These are phyloP conservation scores for Diospyros kaki DNA, from an alignment of 148 eudicot genomes.

Conservation along the genomic window DNA sequence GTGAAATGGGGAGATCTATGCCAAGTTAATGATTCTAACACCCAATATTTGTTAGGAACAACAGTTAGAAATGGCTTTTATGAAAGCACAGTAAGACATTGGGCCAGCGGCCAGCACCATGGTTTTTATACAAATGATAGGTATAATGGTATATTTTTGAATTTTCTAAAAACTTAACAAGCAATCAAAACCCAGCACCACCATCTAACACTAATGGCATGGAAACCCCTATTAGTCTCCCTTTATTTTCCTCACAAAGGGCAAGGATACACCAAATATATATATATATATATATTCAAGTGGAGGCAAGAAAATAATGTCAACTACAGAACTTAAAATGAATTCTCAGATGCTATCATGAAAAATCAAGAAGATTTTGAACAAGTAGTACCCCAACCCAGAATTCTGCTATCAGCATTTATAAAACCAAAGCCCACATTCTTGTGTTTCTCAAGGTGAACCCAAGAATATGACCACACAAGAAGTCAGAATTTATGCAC, in stretches of 20 bases:
- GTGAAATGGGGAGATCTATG: background rate
- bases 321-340: background rate
- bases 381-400: background rate
- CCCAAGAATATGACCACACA: background rate
- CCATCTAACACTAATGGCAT: background rate
- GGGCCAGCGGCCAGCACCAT: too few relatives aligned
- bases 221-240: background rate
- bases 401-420: background rate
- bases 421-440: background rate
- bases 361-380: background rate
- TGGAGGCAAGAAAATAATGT: background rate
- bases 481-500: background rate
- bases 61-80: too few relatives aligned
- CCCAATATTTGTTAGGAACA: too few relatives aligned
- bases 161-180: background rate
- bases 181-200: background rate
- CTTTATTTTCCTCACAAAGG: background rate
- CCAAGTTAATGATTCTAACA: background rate
- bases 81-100: too few relatives aligned
- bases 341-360: background rate
- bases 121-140: too few relatives aligned
- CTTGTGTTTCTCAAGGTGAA: background rate
- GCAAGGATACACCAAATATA: background rate
- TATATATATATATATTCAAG: too few relatives aligned
- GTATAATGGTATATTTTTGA: too few relatives aligned